These are phyloP conservation scores for Acacia confusa DNA, from an alignment of 306 rosid genomes.

Conservation along the genomic window DNA sequence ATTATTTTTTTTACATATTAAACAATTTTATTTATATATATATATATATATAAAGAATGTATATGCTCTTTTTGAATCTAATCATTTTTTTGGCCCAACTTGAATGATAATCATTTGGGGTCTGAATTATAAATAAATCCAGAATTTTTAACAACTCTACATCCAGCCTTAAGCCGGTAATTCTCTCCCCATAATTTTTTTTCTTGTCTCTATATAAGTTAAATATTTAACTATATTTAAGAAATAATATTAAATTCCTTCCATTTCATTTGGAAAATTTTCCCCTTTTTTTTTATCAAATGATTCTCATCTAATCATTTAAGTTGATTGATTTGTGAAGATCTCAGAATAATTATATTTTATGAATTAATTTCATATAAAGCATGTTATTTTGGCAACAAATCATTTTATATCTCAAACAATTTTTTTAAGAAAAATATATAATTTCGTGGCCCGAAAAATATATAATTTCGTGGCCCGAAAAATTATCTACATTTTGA, in stretches of 20 bases:
- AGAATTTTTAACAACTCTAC: neutral
- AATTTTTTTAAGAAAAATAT: neutral
- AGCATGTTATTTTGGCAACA: neutral
- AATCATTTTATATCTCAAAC: neutral
- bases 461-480: neutral
- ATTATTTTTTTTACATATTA: too few species aligned
- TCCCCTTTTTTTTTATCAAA: neutral
- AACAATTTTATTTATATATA: too few species aligned
- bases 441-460: neutral
- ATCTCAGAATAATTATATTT: neutral
- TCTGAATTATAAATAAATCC: neutral
- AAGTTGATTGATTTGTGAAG: neutral
- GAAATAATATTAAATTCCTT: neutral
- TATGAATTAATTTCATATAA: neutral
- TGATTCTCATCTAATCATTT: neutral
- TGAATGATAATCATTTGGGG: neutral
- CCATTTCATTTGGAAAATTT: neutral
- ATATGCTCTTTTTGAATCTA: neutral
- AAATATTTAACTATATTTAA: neutral
- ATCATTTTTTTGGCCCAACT: neutral
- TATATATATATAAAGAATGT: too few species aligned
- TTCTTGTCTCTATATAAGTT: neutral
- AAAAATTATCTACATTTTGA: neutral
- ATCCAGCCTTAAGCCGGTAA: neutral
- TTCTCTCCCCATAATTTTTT: neutral